A percentile compares a stretch with the other conserved stretches of the same genome.
Evolutionary conservation across 1,284 basidiomycete genomes (phyloP).

Genomic region (Heliocybe sulcata): DNA sequence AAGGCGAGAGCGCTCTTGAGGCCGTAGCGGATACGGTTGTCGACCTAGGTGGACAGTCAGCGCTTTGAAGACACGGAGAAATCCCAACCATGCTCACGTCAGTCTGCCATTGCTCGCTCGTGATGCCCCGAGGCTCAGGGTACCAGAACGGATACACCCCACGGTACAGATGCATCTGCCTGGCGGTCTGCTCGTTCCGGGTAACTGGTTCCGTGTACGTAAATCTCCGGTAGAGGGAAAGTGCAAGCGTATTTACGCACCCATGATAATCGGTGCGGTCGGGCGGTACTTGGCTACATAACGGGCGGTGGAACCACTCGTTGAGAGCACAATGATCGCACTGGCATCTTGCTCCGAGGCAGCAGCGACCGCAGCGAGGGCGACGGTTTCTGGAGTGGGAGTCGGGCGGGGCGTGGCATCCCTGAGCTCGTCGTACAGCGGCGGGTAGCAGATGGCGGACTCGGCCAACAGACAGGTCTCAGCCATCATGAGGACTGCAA

Average conservation of each 20-base stretch:
- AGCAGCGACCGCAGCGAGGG: conserved; percentile 90
- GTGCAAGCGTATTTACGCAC: conserved; percentile 32
- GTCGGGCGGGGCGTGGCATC: conserved; percentile 79
- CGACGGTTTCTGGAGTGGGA: conserved; percentile 89
- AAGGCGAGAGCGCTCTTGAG: conserved; percentile 83
- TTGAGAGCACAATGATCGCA: conserved; percentile 95
- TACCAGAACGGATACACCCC: conserved; percentile 99
- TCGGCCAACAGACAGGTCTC: conserved; percentile 96
- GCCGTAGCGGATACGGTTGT: conserved; percentile 88
- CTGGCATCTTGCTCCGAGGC: conserved; percentile 91
- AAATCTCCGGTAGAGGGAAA: neutral
- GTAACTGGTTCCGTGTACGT: conserved; percentile 55
- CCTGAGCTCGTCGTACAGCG: conserved; percentile 86
- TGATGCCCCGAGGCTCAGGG: conserved; percentile 85
- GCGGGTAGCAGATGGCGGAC: conserved; percentile 88
- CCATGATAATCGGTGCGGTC: conserved; percentile 88
- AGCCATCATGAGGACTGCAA: conserved; percentile 92
- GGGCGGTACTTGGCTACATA: conserved; percentile 97
- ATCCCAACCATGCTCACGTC: conserved; percentile 56
- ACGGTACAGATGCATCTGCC: conserved; percentile 95
- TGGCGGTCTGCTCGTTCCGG: conserved; percentile 91
- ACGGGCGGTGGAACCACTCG: conserved; percentile 94
- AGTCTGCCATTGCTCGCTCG: conserved; percentile 91
- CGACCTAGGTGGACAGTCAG: conserved; percentile 43
- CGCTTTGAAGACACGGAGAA: conserved; percentile 22